Evolutionary conservation across 192 early-diverging fungal species (phyloP).

Genomic region (Linnemannia schmuckeri): DNA sequence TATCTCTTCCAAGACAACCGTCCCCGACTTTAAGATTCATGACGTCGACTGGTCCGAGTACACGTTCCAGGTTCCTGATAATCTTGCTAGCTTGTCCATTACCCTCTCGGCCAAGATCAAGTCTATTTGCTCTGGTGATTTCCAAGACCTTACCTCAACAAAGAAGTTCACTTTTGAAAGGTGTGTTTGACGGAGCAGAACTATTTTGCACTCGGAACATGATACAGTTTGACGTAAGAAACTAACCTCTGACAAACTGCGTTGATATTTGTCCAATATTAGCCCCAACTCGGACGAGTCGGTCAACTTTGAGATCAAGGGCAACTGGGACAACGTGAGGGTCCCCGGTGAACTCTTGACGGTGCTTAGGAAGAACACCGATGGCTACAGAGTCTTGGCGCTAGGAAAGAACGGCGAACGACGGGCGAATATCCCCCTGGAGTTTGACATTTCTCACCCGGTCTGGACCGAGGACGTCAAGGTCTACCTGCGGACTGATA

Average conservation of each 20-base stretch:
- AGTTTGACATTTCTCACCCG: conserved; percentile 33
- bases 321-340: neutral
- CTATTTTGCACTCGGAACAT: neutral
- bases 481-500: conserved; percentile 46
- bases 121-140: conserved; percentile 39
- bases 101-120: conserved; percentile 55
- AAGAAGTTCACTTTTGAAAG: conserved; percentile 19
- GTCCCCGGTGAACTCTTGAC: conserved; percentile 38
- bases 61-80: conserved; percentile 58
- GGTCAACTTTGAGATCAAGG: conserved; percentile 21
- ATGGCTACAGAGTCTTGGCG: conserved; percentile 50
- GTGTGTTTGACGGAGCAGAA: neutral
- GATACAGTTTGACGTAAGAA: neutral
- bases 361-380: conserved; percentile 19
- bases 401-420: conserved; percentile 61
- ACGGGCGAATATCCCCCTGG: conserved; percentile 22
- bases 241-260: neutral
- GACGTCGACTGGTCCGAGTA: conserved; percentile 41
- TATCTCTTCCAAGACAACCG: conserved; percentile 35
- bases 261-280: neutral
- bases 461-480: conserved; percentile 4
- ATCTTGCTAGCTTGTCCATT: conserved; percentile 18
- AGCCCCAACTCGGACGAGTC: conserved; percentile 28
- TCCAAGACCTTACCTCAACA: conserved; percentile 8
- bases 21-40: conserved; percentile 40